phyloP scores from a whole-genome alignment of 129 eudicot genomes.

The Artemisia argyi region DNA sequence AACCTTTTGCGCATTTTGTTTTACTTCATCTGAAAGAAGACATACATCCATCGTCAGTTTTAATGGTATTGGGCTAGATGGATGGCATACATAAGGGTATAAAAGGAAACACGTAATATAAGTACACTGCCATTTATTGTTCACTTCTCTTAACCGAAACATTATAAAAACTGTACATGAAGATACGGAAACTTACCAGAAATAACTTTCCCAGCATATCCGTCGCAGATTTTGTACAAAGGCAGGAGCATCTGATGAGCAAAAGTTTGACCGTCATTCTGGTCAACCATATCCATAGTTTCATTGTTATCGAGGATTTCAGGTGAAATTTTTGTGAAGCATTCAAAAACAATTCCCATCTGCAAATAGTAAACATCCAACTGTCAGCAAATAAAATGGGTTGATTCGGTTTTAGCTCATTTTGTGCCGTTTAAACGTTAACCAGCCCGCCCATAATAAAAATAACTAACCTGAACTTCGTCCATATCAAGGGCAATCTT shows the following conservation, averaged over 20 bases:
- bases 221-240: constrained; percentile 78
- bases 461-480: constrained; percentile 58
- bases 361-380: constrained; percentile 32
- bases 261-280: constrained; percentile 42
- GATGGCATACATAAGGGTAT: neutral
- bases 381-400: neutral
- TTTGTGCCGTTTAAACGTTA: too few species aligned
- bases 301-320: constrained; percentile 35
- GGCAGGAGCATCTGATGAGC: constrained; percentile 71
- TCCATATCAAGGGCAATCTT: constrained; percentile 66
- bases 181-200: constrained; percentile 47
- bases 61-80: neutral
- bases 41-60: constrained; percentile 3
- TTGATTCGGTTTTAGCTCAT: neutral
- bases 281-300: constrained; percentile 15
- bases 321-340: constrained; percentile 47
- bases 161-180: neutral
- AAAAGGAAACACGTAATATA: neutral
- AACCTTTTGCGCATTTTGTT: constrained; percentile 58
- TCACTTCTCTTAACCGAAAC: neutral
- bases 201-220: constrained; percentile 71
- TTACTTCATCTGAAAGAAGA: constrained; percentile 55
- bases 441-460: neutral
- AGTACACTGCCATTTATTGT: too few species aligned
- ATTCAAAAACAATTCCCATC: constrained; percentile 64